phyloP scores from a whole-genome alignment of 2,329 filamentous ascomycete genomes.

The Apiospora sp. region DNA sequence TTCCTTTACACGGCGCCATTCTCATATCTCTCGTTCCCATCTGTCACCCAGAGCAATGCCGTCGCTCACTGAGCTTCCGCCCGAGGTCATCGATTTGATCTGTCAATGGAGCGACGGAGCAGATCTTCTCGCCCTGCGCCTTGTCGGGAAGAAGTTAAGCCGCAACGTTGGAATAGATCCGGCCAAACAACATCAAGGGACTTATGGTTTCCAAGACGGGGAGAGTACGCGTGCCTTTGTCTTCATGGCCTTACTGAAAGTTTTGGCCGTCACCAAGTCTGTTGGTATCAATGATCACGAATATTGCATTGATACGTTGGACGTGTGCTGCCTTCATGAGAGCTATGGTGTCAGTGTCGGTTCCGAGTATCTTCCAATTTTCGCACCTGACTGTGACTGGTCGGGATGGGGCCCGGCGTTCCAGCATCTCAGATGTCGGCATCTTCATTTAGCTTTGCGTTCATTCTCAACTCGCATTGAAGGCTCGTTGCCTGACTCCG shows the following conservation, averaged over 20 bases:
- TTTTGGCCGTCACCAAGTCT: neutral
- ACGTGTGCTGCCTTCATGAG: neutral
- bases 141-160: neutral
- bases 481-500: neutral
- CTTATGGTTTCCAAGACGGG: neutral
- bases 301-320: constrained; percentile 2
- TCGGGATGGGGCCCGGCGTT: neutral
- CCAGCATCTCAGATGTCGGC: neutral
- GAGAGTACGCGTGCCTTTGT: neutral
- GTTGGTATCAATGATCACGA: neutral
- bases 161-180: neutral
- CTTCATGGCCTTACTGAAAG: neutral
- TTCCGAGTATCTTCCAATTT: neutral
- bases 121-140: neutral
- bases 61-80: neutral
- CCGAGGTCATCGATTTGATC: neutral
- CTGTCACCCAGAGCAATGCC: neutral
- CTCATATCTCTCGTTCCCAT: neutral
- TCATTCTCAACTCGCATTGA: no score
- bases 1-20: neutral
- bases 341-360: neutral
- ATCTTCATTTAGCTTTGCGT: neutral
- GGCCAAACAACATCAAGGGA: neutral
- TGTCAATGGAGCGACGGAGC: neutral
- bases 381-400: neutral